These are phyloP conservation scores for Schoenoplectus tabernaemontani DNA, from an alignment of 202 grass and related monocot genomes.

Conservation along the genomic window DNA sequence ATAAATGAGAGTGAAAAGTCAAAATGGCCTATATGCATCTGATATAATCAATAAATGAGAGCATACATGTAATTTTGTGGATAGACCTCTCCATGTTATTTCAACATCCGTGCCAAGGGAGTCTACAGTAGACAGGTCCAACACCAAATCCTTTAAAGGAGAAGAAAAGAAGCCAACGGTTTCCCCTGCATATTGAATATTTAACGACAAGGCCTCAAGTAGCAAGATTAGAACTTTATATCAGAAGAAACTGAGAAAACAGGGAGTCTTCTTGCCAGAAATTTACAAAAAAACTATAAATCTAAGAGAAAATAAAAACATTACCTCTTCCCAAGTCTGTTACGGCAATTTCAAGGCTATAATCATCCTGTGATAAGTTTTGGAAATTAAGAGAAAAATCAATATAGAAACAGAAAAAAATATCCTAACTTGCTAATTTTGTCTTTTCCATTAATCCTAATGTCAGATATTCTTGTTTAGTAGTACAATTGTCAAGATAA, in stretches of 20 bases:
- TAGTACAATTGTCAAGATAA: neutral
- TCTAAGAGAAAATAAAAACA: slow-evolving; percentile 22
- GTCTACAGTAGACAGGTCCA: slow-evolving; percentile 39
- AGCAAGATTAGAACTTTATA: neutral
- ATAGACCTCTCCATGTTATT: slow-evolving; percentile 65
- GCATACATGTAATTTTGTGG: slow-evolving; percentile 43
- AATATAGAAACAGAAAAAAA: slow-evolving; percentile 3
- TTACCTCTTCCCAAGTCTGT: slow-evolving; percentile 79
- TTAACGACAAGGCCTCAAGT: slow-evolving; percentile 37
- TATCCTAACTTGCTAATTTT: neutral
- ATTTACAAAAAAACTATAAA: slow-evolving; percentile 1
- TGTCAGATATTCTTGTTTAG: neutral
- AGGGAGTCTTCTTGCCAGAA: slow-evolving; percentile 9
- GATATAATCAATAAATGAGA: slow-evolving; percentile 13
- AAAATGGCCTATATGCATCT: neutral
- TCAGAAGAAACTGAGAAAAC: slow-evolving; percentile 11
- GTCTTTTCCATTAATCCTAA: neutral
- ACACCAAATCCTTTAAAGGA: slow-evolving; percentile 61
- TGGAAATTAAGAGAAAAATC: neutral
- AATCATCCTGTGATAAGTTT: slow-evolving; percentile 54
- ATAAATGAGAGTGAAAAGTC: neutral
- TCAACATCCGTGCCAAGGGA: slow-evolving; percentile 42
- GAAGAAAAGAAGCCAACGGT: slow-evolving; percentile 28
- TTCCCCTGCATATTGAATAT: slow-evolving; percentile 37
- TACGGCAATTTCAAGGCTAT: slow-evolving; percentile 65